Base-by-base conservation (phyloP, 495 filamentous ascomycete genomes). In the Podospora pseudopauciseta region DNA sequence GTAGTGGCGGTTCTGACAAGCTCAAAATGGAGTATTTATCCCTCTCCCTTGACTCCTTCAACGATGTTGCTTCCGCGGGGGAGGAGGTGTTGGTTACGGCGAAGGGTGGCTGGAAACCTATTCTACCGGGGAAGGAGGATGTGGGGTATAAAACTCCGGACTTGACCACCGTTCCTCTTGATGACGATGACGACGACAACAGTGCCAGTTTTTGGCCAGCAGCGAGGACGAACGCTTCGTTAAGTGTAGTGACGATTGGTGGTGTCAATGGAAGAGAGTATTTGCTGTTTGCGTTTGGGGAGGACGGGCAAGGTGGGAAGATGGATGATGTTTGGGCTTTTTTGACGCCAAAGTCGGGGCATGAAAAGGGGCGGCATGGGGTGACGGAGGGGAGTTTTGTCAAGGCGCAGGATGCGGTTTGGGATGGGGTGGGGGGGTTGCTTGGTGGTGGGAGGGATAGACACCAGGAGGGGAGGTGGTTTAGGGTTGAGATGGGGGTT, bases 291-390 rank as follows among this genome's bases (percentile, higher is more conserved):
- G 70, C 91, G 39, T 85, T 92, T 60, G 92, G 92, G 6, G 90
- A 93, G 4, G 32, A 19, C 9, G 78, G 76, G 77, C 4, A 84
- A 88, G 72, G 86, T 88, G 1, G 88, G 85, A 91, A 92, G 82
- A 81, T 86, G 71, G 77, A 80, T 19, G 91, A 94, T 77, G 84
- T 92, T 2, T 95, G 92, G 92, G 83, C 81, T 0, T 95, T 90
- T 75, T 85, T 91, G 71, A 79, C 92, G 44, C 80, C 80, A 16
- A 76, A 5, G 7, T 11, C 6, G 3, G 13, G 39, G 39, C 39
- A 49, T 49, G 39, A 49, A 2, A 49, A 11, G 39, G 9, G 15
- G 7, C 39, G 15, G 7, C 39, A 49, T 49, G 39, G 5, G 39
- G 5, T 32, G 30, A 32, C 79, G 6, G 78, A 85, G 55, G 80